phyloP scores from a whole-genome alignment of 805 yeast genomes.

The Monosporozyma solicola region DNA sequence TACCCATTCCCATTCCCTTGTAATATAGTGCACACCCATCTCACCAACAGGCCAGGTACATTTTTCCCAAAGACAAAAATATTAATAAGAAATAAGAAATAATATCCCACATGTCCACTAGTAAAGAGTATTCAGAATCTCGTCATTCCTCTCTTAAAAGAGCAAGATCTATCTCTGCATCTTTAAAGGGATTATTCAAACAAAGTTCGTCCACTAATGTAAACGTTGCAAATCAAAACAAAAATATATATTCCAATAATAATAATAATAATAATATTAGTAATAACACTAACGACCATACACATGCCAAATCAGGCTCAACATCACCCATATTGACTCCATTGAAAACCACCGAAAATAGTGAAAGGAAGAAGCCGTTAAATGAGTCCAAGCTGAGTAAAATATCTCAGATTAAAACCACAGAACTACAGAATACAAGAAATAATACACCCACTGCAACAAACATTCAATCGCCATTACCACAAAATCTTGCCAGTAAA shows the following conservation, averaged over 20 bases:
- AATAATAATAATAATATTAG: neutral
- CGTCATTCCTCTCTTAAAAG: conserved; percentile 11
- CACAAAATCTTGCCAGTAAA: neutral
- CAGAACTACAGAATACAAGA: conserved; percentile 16
- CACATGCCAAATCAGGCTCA: neutral
- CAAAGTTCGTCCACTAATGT: neutral
- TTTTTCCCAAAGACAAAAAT: neutral
- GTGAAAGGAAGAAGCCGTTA: neutral
- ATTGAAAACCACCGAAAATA: neutral
- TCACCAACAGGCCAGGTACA: neutral
- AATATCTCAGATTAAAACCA: conserved; percentile 14
- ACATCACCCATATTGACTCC: neutral
- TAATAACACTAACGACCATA: neutral
- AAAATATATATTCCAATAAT: neutral
- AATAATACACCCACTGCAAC: conserved; percentile 1
- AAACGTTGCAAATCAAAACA: neutral
- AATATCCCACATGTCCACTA: conserved; percentile 35
- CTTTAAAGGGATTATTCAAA: conserved; percentile 22
- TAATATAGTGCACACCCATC: neutral
- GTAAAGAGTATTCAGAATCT: conserved; percentile 3
- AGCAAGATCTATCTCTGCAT: conserved; percentile 20
- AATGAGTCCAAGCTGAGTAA: conserved; percentile 4
- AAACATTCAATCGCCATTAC: neutral
- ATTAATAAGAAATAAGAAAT: neutral
- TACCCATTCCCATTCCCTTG: neutral